A percentile compares a stretch with the other conserved stretches of the same genome.
phyloP scores from a whole-genome alignment of 2,329 filamentous ascomycete species.

The Trichophyton schoenleinii region DNA sequence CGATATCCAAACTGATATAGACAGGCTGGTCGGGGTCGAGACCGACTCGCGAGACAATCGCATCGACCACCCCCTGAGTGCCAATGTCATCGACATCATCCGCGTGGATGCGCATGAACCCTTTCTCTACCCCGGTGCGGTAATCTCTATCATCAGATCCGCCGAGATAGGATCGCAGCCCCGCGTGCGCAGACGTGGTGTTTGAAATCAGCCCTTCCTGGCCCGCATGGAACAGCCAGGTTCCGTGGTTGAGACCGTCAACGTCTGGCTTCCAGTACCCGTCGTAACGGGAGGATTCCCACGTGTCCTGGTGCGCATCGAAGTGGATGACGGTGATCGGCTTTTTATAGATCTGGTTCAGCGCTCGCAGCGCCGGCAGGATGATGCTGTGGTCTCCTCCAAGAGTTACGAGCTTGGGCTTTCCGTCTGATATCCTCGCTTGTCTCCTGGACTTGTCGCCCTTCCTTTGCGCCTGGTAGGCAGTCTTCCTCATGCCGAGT shows the following conservation, averaged over 20 bases:
- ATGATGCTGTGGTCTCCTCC: conserved; percentile 63
- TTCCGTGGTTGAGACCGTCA: conserved; percentile 72
- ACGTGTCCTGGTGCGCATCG: conserved; percentile 70
- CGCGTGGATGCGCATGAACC: conserved; percentile 66
- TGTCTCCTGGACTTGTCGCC: conserved; percentile 16
- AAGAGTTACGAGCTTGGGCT: conserved; percentile 51
- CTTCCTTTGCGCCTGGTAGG: conserved; percentile 3
- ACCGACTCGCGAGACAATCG: conserved; percentile 60
- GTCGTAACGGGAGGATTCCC: conserved; percentile 63
- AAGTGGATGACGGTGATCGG: conserved; percentile 62
- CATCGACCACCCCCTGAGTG: conserved; percentile 53
- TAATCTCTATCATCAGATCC: conserved; percentile 55
- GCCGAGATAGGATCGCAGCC: conserved; percentile 63
- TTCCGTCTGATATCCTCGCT: conserved; percentile 25
- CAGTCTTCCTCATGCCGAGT: conserved; percentile 41
- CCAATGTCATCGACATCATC: conserved; percentile 83
- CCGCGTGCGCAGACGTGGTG: conserved; percentile 64
- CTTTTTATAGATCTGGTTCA: conserved; percentile 49
- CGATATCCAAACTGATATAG: conserved; percentile 70
- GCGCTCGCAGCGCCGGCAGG: conserved; percentile 54
- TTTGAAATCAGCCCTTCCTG: conserved; percentile 69
- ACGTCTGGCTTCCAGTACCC: conserved; percentile 62
- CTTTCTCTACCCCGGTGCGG: conserved; percentile 60
- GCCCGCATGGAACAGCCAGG: conserved; percentile 81
- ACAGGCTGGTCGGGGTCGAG: conserved; percentile 55